Evolutionary conservation across 352 stramenopile species (phyloP), one percentile per base, ranked within the genome.

Genomic region (Phytophthora fragariae): DNA sequence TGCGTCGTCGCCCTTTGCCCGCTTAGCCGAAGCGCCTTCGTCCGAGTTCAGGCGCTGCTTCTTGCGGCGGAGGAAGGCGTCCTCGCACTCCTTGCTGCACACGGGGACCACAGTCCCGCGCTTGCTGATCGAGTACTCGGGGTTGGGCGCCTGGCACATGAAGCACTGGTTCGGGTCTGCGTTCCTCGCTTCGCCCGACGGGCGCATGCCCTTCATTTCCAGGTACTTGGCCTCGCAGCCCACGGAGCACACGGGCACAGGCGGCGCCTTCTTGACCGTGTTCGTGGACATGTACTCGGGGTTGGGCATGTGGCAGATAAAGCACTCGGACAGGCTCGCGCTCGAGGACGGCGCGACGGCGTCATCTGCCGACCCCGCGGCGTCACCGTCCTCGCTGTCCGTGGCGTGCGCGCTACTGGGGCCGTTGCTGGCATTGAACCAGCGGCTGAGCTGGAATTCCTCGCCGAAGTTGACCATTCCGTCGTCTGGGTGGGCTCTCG

Each of bases 381-480:
- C 67, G 46, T 90, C 83, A 19, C 82, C 77, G 33, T 81, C 75
- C 19, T 84, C 78, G 11, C 74, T 92, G 50, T 79, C 73, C 2
- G 70, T 89, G 52, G 65, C 72, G 67, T 75, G 81, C 58, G 67
- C 70, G 56, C 66, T 82, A 57, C 53, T 57, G 14, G 29, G n/a
- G 53, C 75, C 79, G 60, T 46, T 65, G n/a, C 47, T 70, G n/a
- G 39, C 68, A 64, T 95, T 95, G 71, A 92, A 95, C 88, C 88
- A 95, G 81, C 89, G 85, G 74, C 86, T 92, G 39, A 94, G 80
- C 80, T 92, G 81, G 59, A 94, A 94, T 52, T 83, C 76, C 47
- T 91, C 83, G 55, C 79, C 81, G 53, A 91, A 77, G 73, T 74
- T 77, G 55, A 72, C 64, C 75, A 80, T 52, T 57, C 60, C 27